Conservation (phyloP, 306 rosid genomes). For the Cicer cuneatum region DNA sequence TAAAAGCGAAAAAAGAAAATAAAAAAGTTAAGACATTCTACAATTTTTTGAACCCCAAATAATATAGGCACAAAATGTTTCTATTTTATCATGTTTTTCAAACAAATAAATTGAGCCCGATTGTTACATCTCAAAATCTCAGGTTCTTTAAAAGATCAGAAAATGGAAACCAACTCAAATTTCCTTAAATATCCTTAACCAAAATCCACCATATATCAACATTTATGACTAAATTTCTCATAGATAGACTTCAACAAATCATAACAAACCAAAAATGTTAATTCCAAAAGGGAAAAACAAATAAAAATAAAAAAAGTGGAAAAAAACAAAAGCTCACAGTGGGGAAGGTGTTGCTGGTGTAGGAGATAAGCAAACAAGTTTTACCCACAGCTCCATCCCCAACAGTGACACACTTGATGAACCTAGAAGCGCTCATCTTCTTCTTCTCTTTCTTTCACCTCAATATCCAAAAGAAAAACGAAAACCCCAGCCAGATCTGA, state of each 20-base stretch:
- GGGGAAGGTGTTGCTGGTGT: slow-evolving; percentile 99
- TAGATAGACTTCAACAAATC: not conserved
- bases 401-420: slow-evolving; percentile 97
- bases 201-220: not conserved
- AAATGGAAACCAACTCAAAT: slow-evolving; percentile 12
- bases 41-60: not conserved
- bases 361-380: slow-evolving; percentile 96
- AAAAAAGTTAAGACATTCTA: not conserved
- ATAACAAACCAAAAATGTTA: slow-evolving; percentile 5
- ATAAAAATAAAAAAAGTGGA: not conserved
- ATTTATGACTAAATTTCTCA: slow-evolving; percentile 20
- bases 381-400: slow-evolving; percentile 99
- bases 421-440: slow-evolving; percentile 96
- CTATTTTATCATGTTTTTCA: not conserved
- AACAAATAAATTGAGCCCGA: not conserved
- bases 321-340: slow-evolving; percentile 59
- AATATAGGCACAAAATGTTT: not conserved
- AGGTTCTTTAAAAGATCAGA: not conserved
- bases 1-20: not conserved
- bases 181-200: slow-evolving; percentile 12
- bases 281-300: not conserved
- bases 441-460: slow-evolving; percentile 34
- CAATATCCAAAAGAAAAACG: slow-evolving; percentile 26
- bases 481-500: slow-evolving; percentile 90
- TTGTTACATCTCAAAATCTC: slow-evolving; percentile 9